Base-by-base conservation (phyloP, 345 rosid species). In the Sisymbrium altissimum region DNA sequence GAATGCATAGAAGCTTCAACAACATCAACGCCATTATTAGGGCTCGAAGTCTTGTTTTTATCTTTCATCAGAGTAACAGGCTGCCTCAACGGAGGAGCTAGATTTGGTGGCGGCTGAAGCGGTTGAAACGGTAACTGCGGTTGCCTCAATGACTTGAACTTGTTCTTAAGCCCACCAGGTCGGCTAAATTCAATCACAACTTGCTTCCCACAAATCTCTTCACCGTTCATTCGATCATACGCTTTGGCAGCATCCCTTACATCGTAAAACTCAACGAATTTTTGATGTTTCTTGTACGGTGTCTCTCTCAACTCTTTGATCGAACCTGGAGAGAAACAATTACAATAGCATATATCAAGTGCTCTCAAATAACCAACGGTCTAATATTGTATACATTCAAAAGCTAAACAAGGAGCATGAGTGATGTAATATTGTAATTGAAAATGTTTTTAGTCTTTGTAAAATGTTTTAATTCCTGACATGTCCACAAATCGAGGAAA, bases 301-400 rank as follows among this genome's bases (percentile, higher is more conserved):
- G 99, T 95, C 82, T 90, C 99, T 71, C 99, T 80, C 66, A 92
- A 72, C 76, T 95, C 99, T 83, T 84, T 95, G 49, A 95, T 84
- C 41, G 63, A 21, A 58, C 80, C 80, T 77, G 10, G 40, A 40
- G 17, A 5, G 43, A 36, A 54, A 84, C n/a, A 70, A 82, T 82
- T 79, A 81, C 86, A 54, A n/a, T 29, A 64, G n/a, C 35, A 64
- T n/a, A n/a, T n/a, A n/a, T 39, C 4, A 57, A 57, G 7, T 57
- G 2, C 27, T 55, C 19, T 36, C 36, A 48, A 1, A 17, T 62
- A 39, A 25, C 14, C 14, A 38, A 52, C 43, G 41, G 68, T 49
- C 38, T 29, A 33, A n/a, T 62, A 50, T 17, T 18, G 29, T 25
- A 35, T 3, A 18, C 40, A 52, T 40, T 13, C 45, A 53, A 29